Base-by-base conservation (phyloP, 2,329 filamentous ascomycete genomes). In the Ophiostoma piceae region DNA sequence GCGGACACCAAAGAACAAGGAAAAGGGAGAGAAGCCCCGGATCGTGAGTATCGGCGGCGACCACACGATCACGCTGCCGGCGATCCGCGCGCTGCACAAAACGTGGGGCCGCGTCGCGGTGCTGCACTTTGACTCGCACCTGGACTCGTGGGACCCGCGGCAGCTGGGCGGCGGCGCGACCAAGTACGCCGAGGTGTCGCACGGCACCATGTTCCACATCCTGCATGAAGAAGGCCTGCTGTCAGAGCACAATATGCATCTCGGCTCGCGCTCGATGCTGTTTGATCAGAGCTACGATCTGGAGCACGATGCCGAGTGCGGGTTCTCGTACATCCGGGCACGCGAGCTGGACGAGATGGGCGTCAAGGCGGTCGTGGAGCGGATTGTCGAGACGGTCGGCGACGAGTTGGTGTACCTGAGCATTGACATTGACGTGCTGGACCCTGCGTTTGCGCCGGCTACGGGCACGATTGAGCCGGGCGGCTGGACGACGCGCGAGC, bases 381-480 rank as follows among this genome's bases (percentile, higher is more conserved):
- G 79, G 51, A 91, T 94, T 78, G 90, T 93, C 0, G 82, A 57
- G 51, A 57, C 51, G 1, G 51, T 57, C 5, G 51, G 51, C 51
- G 51, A 57, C 51, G 51, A 57, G n/a, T 11, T 57, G 26, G 51
- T 57, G 3, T 57, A 57, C 22, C 16, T 57, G n/a, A 57, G 51
- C 22, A 22, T 57, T 8, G 51, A 57, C 9, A 57, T 57, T 11
- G 51, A 57, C 12, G 51, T 57, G 4, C n/a, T 94, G 67, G 91
- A 94, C 77, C 91, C 91, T 2, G 70, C 70, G 0, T 71, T 66
- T 66, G 64, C 70, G 1, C 60, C 70, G 64, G 90, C 89, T 1
- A 93, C 90, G 0, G 91, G 91, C 0, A 94, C 91, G 0, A 89
- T 91, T 0, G 91, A 94, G 78, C 88, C 90, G 0, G 91, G 91